Base-by-base conservation (phyloP, 768 basidiomycete genomes). In the Sistotremastrum niveocremeum region DNA sequence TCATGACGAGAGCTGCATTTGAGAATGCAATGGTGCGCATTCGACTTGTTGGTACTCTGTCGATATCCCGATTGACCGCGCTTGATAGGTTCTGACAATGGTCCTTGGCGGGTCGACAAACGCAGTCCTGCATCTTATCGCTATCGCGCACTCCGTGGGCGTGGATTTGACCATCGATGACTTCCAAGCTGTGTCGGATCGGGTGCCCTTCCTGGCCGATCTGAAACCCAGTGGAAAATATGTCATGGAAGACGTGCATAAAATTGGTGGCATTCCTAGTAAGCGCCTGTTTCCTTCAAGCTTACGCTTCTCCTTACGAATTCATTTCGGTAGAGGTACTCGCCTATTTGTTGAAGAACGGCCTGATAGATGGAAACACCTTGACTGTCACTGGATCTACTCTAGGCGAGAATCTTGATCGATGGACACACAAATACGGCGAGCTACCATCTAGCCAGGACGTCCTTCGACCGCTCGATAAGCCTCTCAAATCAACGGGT, bases 71-170 rank as follows among this genome's bases (percentile, higher is more conserved):
- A 44, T 44, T 6, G 31, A 46, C 6, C 33, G 5, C 45, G 32
- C 6, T 33, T 6, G 47, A 7, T 56, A 95, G 91, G 86, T 90
- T 20, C 66, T 99, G 43, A 91, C 88, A 30, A 94, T 99, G 85
- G 82, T 93, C 54, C 78, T 99, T 36, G 95, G 95, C 39, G 95
- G 95, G 31, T 97, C 93, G 11, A 98, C 95, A 32, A 98, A 98
- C 61, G 94, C 93, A 31, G 95, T 98, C 34, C 69, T 99, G 34
- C 95, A 99, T 63, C 69, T 99, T 51, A 90, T 98, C 58, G 95
- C 95, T 39, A 84, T 99, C 55, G 95, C 95, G 0, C 93, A 91
- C 62, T 88, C 89, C 0, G 90, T 94, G 42, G 93, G 91, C 29
- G 81, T 99, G 66, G 74, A 76, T 39, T 73, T 99, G 48, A 76